Percentiles rank a stretch among this genome's conserved stretches.
These are phyloP conservation scores for Crithidia bombi DNA, from an alignment of 208 protist genomes.

Conservation along the genomic window DNA sequence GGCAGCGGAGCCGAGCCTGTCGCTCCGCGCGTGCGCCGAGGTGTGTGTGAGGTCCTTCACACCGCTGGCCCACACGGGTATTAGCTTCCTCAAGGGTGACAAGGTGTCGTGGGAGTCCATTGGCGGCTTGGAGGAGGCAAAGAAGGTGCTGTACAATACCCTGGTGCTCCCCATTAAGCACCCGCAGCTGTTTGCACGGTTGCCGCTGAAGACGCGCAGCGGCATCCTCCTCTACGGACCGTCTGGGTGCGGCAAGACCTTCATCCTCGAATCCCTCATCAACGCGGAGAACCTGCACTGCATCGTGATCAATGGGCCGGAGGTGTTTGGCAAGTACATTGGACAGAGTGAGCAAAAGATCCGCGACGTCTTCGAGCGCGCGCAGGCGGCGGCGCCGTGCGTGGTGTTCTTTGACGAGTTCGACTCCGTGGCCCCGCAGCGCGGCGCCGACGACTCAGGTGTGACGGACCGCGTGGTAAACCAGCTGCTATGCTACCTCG, in stretches of 20 bases:
- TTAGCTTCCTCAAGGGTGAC: conserved; percentile 76
- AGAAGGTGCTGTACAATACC: conserved; percentile 94
- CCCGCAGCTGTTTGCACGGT: conserved; percentile 89
- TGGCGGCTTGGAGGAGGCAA: conserved; percentile 92
- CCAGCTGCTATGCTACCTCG: conserved; percentile 98
- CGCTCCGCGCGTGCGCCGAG: conserved; percentile 36
- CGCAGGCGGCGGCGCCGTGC: conserved; percentile 87
- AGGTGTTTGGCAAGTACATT: conserved; percentile 96
- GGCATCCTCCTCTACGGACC: conserved; percentile 94
- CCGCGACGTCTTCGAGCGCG: conserved; percentile 92
- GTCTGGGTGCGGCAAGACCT: conserved; percentile 92
- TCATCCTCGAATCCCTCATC: conserved; percentile 81
- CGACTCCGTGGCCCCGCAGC: conserved; percentile 91
- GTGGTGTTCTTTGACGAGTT: conserved; percentile 97
- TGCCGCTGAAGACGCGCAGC: conserved; percentile 91
- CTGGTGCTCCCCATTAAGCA: conserved; percentile 95
- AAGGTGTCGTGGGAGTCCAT: conserved; percentile 83
- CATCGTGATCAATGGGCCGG: conserved; percentile 93
- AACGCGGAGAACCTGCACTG: conserved; percentile 86
- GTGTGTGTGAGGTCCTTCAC: conserved; percentile 57
- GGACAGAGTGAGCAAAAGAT: conserved; percentile 94
- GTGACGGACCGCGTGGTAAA: conserved; percentile 97
- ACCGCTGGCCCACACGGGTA: conserved; percentile 84
- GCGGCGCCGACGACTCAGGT: conserved; percentile 88
- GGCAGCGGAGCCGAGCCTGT: conserved; percentile 35